These are phyloP conservation scores for Cladophialophora exuberans DNA, from an alignment of 2,329 filamentous ascomycete species.

Conservation along the genomic window DNA sequence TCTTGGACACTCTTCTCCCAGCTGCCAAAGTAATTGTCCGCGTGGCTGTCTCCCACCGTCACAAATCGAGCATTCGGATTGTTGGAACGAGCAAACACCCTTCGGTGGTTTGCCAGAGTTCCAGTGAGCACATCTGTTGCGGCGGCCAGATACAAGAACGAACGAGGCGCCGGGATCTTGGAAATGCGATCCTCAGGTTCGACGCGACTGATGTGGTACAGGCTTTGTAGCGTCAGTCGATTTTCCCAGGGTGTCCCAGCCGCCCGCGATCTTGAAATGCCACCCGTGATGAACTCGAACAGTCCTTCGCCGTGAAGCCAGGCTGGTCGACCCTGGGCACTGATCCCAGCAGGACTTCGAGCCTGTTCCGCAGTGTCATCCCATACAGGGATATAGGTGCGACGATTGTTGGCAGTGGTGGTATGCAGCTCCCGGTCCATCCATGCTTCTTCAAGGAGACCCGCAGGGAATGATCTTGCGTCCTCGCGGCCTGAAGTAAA, in stretches of 20 bases:
- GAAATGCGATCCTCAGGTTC: background rate
- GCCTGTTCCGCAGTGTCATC: background rate
- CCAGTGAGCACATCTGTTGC: background rate
- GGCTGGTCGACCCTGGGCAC: background rate
- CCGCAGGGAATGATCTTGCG: background rate
- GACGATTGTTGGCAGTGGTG: background rate
- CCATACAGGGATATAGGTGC: background rate
- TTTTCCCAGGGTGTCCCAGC: background rate
- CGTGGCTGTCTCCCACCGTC: background rate
- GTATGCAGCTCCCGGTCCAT: background rate
- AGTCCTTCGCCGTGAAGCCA: background rate
- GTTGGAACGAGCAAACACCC: background rate
- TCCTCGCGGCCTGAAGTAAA: background rate
- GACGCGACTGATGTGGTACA: background rate
- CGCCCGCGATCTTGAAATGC: background rate
- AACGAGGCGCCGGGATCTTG: background rate
- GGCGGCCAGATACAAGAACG: background rate
- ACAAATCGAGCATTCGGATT: background rate
- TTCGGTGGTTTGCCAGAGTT: background rate
- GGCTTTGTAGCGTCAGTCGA: background rate
- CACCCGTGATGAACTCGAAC: background rate
- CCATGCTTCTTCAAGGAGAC: background rate
- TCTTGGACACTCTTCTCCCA: background rate
- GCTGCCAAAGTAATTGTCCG: background rate
- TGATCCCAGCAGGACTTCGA: background rate